These are phyloP conservation scores for Metarhizium brunneum DNA, from an alignment of 2,329 filamentous ascomycete genomes.

Conservation along the genomic window DNA sequence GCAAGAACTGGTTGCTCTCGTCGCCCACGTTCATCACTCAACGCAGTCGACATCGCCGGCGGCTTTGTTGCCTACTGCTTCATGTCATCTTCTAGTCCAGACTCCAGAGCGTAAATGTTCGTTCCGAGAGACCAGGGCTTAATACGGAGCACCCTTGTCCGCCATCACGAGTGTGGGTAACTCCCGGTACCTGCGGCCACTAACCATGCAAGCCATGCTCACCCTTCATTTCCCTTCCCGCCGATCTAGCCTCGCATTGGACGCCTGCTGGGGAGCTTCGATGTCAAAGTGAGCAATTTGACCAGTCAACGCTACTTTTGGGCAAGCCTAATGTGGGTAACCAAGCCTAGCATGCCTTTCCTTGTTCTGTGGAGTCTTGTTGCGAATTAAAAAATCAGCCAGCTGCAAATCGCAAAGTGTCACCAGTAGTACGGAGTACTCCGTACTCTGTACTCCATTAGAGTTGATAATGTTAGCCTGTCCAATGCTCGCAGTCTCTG, in stretches of 20 bases:
- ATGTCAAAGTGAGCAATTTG: neutral
- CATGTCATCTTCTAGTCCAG: neutral
- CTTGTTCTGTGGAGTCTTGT: neutral
- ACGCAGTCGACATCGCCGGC: neutral
- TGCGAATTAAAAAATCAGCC: neutral
- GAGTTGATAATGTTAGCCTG: no score
- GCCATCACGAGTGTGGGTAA: neutral
- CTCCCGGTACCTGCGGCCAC: constrained; percentile 1
- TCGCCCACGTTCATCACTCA: neutral
- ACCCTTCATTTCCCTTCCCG: constrained; percentile 6
- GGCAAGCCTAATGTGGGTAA: neutral
- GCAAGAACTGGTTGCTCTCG: neutral
- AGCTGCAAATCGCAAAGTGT: no score
- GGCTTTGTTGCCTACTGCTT: neutral
- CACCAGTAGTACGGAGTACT: no score
- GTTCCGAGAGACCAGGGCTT: no score
- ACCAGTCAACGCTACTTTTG: neutral
- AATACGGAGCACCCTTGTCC: neutral
- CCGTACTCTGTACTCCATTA: no score
- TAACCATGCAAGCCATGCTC: constrained; percentile 6
- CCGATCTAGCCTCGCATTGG: constrained; percentile 6
- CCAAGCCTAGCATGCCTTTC: neutral
- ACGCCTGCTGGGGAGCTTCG: neutral
- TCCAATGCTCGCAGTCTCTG: no score
- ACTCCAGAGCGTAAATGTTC: no score